Evolutionary conservation across 139 green algal genomes (phyloP).

Genomic region (Coelastrella sp.): DNA sequence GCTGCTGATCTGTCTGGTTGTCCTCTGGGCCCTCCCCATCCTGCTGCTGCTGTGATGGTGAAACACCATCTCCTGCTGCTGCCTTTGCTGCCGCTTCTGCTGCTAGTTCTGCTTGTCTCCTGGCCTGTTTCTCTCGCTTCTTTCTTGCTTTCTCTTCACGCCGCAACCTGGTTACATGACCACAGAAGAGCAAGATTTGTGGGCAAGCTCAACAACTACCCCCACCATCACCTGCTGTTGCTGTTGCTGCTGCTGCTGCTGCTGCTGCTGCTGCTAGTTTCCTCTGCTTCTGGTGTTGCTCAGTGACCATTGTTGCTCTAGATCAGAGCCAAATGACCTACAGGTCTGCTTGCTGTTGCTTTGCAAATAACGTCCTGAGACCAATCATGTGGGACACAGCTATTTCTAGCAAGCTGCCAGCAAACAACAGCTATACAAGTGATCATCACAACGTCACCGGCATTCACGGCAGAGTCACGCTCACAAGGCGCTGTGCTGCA

Average conservation of each 20-base stretch:
- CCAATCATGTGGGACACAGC: not conserved
- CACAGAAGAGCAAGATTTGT: not conserved
- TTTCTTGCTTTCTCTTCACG: constrained; percentile 25
- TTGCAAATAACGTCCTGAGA: not conserved
- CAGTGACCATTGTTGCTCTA: too few relatives aligned
- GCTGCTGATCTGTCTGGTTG: not conserved
- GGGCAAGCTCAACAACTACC: not conserved
- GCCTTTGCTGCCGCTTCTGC: constrained; percentile 8
- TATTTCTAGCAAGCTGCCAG: too few relatives aligned
- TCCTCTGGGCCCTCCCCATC: not conserved
- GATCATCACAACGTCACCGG: too few relatives aligned
- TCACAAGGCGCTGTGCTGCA: too few relatives aligned
- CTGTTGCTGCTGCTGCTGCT: not conserved
- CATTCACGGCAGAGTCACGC: too few relatives aligned
- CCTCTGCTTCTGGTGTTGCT: too few relatives aligned
- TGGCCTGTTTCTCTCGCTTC: constrained; percentile 29
- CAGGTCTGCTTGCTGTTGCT: too few relatives aligned
- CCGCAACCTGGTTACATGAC: not conserved
- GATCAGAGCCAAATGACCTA: not conserved
- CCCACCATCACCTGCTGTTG: too few relatives aligned
- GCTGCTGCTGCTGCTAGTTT: not conserved
- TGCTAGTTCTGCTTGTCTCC: constrained; percentile 16
- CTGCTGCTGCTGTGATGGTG: not conserved
- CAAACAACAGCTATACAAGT: too few relatives aligned
- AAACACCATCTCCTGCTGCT: not conserved